Evolutionary conservation across 139 green algal species (phyloP), one percentile per base, ranked within the genome.

Genomic region (Ettlia oleoabundans): DNA sequence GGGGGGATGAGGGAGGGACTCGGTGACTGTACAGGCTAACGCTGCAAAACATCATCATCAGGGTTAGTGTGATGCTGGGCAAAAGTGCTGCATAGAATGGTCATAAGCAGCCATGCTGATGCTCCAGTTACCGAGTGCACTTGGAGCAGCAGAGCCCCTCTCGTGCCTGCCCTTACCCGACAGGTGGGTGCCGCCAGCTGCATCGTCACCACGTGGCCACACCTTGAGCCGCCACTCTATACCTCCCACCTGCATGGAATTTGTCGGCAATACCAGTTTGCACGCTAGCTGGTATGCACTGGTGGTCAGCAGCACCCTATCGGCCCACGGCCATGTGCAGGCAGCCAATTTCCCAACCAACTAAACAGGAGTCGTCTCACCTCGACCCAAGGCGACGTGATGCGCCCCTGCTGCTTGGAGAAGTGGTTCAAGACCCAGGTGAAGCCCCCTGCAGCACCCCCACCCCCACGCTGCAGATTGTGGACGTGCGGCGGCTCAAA

Each of bases 211-310:
- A 3, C 28, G 26, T 15, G 73, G 73, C 73, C 73, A 80, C 53
- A 80, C 52, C 53, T 80, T 80, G 73, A 80, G 73, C 35, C 73
- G 73, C 73, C 73, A 80, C 73, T 80, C 47, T 33, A 80, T 26
- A 26, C 73, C 73, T 21, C 73, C 73, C 35, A 80, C 43, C 70
- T 77, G 70, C 70, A 19, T 2, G 2, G 65, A 65, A n/a, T 2
- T 35, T 33, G 30, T 32, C 64, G 24, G 64, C 64, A 30, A 9
- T 21, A 33, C 32, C 3, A 10, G 30, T 2, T 18, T 21, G 64
- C 3, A 71, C 32, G 30, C 8, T 7, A 7, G 64, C 33, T 24
- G 32, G 30, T 9, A 41, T 71, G 32, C 55, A 65, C 30, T n/a
- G 18, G 18, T 32, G 55, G 55, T 58, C 47, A 58, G 15, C 47